Conservation (phyloP, 768 basidiomycete species). For the Phlebiopsis flavidoalba region DNA sequence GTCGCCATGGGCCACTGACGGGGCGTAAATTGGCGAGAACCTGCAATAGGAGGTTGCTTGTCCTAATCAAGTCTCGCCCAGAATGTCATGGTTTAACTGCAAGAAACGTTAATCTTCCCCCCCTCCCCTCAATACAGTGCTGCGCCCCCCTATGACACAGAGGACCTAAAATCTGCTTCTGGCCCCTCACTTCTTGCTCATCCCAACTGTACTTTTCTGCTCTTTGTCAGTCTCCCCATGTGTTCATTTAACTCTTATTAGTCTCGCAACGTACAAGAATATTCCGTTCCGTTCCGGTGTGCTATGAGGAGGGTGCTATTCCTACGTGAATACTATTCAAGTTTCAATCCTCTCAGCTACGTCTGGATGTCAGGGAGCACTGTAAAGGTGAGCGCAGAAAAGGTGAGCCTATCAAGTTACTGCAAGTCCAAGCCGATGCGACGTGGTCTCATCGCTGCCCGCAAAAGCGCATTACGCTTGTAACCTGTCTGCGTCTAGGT, state of each 20-base stretch:
- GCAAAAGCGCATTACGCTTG: no score
- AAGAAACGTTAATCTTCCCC: no score
- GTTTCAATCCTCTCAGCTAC: neutral
- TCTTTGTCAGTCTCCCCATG: neutral
- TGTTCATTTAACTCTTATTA: neutral
- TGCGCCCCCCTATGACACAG: neutral
- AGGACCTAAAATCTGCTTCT: constrained; percentile 4
- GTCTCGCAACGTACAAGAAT: neutral
- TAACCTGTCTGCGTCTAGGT: no score
- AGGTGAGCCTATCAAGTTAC: no score
- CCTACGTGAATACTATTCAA: neutral
- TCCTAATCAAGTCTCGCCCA: neutral
- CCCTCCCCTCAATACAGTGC: neutral
- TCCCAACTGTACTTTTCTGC: neutral
- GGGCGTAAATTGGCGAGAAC: neutral
- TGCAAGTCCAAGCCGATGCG: no score
- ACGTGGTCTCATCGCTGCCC: no score
- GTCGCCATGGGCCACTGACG: constrained; percentile 25
- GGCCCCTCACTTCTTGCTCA: neutral
- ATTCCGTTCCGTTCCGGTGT: neutral
- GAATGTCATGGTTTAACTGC: neutral
- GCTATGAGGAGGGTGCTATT: neutral
- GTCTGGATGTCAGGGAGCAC: neutral
- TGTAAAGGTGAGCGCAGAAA: no score
- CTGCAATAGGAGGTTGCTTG: neutral